A percentile compares a stretch with the other conserved stretches of the same genome.
These are phyloP conservation scores for Argentina anserina DNA, from an alignment of 306 rosid species.

Conservation along the genomic window DNA sequence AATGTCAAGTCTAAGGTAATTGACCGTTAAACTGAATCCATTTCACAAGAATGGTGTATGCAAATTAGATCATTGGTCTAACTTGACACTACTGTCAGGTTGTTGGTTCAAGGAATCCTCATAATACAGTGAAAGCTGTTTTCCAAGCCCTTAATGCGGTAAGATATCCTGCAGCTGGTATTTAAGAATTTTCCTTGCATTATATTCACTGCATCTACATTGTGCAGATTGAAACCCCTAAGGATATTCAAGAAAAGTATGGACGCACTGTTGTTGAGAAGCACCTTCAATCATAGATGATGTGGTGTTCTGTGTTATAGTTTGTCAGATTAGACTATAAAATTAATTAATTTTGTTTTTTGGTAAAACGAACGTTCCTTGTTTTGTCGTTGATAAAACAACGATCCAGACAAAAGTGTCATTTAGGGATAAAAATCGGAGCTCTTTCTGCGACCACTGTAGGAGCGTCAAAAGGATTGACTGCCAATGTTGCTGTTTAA, in stretches of 20 bases:
- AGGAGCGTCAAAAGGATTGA: not conserved
- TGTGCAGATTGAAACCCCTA: constrained; percentile 83
- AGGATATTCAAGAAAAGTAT: constrained; percentile 83
- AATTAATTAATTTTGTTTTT: no score
- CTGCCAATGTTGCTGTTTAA: not conserved
- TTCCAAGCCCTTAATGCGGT: constrained; percentile 90
- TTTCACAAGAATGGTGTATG: constrained; percentile 12
- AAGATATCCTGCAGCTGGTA: constrained; percentile 22
- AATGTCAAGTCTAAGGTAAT: constrained; percentile 92
- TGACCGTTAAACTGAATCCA: constrained; percentile 13
- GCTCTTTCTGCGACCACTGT: not conserved
- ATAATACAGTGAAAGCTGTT: constrained; percentile 82
- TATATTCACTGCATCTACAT: constrained; percentile 5
- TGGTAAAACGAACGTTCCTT: not conserved
- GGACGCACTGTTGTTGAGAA: constrained; percentile 93
- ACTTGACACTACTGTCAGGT: constrained; percentile 46
- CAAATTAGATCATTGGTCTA: constrained; percentile 19
- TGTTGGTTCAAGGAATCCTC: constrained; percentile 83
- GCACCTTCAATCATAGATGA: constrained; percentile 53
- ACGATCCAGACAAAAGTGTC: not conserved
- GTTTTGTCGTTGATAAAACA: not conserved
- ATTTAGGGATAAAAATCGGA: not conserved
- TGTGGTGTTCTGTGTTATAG: not conserved
- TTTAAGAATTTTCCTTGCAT: not conserved
- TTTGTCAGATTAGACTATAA: not conserved